These are phyloP conservation scores for Colletotrichum karsti DNA, from an alignment of 2,329 filamentous ascomycete genomes.

Conservation along the genomic window DNA sequence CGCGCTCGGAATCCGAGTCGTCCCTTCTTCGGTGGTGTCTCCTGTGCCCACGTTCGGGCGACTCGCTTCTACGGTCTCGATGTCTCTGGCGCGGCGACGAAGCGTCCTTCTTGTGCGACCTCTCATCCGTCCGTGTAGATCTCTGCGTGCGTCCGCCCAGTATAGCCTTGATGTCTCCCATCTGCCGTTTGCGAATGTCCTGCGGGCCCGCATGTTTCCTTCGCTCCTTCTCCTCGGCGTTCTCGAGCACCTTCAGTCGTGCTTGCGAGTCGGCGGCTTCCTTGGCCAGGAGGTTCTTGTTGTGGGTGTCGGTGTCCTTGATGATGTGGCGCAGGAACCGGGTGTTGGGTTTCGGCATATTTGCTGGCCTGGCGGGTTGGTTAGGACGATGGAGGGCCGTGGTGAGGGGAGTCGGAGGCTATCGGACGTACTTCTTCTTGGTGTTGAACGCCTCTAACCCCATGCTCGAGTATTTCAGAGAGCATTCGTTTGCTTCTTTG, in stretches of 20 bases:
- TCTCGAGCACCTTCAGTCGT: constrained; percentile 70
- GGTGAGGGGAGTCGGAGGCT: neutral
- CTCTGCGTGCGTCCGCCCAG: constrained; percentile 48
- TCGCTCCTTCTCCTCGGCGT: constrained; percentile 52
- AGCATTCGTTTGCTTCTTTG: constrained; percentile 79
- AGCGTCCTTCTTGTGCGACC: neutral
- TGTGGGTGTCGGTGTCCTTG: constrained; percentile 87
- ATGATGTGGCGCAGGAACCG: constrained; percentile 90
- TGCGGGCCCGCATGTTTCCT: constrained; percentile 54
- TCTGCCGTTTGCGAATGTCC: constrained; percentile 65
- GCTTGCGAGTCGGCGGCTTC: constrained; percentile 82
- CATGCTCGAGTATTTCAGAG: constrained; percentile 77
- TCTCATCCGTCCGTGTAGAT: constrained; percentile 22
- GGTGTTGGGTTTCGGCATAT: constrained; percentile 88
- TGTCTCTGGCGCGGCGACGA: constrained; percentile 5
- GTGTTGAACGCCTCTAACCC: constrained; percentile 72
- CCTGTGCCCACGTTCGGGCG: constrained; percentile 12
- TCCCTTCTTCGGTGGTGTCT: constrained; percentile 11
- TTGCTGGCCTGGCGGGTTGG: constrained; percentile 60
- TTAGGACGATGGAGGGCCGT: neutral
- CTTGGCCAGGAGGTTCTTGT: constrained; percentile 84
- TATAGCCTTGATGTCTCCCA: constrained; percentile 69
- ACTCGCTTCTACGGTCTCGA: constrained; percentile 18
- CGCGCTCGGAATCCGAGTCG: constrained; percentile 16
- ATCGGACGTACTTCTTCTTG: constrained; percentile 54